These are phyloP conservation scores for Coemansia brasiliensis DNA, from an alignment of 192 early-diverging fungal species.

Conservation along the genomic window DNA sequence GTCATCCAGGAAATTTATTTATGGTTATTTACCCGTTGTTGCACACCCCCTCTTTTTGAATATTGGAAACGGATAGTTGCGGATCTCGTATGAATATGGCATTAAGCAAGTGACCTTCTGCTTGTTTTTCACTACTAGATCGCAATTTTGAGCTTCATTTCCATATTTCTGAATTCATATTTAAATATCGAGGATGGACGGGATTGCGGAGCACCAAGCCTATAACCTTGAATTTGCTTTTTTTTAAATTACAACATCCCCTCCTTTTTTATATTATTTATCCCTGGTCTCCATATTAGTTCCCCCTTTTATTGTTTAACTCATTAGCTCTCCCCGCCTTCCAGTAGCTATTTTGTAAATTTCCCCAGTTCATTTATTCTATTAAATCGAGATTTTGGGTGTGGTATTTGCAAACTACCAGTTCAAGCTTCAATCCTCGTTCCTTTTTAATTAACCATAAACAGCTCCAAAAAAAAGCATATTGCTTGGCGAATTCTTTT, in stretches of 20 bases:
- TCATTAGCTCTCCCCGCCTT: neutral
- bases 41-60: neutral
- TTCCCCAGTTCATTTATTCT: constrained; percentile 6
- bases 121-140: too few relatives aligned
- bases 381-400: constrained; percentile 1
- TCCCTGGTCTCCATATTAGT: neutral
- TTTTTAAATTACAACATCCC: neutral
- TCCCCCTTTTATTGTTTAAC: neutral
- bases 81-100: too few relatives aligned
- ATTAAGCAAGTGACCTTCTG: too few relatives aligned
- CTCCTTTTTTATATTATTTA: neutral
- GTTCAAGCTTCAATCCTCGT: neutral
- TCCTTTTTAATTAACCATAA: constrained; percentile 3
- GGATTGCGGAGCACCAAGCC: too few relatives aligned
- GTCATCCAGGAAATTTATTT: neutral
- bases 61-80: constrained; percentile 1
- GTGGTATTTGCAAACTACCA: neutral
- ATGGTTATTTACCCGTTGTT: constrained; percentile 12
- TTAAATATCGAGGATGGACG: too few relatives aligned
- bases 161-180: too few relatives aligned
- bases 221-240: too few relatives aligned
- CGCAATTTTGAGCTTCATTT: too few relatives aligned
- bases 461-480: neutral
- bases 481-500: too few relatives aligned
- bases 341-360: neutral